Conservation (phyloP, 2,329 filamentous ascomycete species). For the Fusarium haematococcum region DNA sequence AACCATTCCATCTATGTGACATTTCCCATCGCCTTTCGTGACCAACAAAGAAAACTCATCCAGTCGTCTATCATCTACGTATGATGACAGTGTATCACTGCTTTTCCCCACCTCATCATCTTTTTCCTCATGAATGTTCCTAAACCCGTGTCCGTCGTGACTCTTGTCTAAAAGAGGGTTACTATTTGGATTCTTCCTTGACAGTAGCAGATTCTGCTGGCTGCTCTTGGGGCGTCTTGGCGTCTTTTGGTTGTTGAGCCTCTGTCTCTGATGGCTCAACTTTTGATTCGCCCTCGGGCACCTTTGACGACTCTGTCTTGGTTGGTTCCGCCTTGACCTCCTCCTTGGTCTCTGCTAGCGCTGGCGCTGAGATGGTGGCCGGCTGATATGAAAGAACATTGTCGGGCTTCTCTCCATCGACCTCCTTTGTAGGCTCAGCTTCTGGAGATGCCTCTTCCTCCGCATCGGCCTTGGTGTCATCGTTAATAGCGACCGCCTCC, state of each 20-base stretch:
- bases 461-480: conserved; percentile 25
- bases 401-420: background rate
- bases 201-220: background rate
- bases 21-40: conserved; percentile 15
- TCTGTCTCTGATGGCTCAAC: background rate
- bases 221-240: background rate
- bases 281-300: background rate
- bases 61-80: conserved; percentile 23
- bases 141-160: background rate
- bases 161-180: background rate
- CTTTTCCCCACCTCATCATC: background rate
- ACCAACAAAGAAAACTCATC: conserved; percentile 34
- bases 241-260: background rate
- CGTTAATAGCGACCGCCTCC: conserved; percentile 49
- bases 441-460: background rate
- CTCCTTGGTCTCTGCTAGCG: background rate
- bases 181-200: conserved; percentile 14
- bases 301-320: conserved; percentile 10
- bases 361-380: background rate
- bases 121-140: background rate
- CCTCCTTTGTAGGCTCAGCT: background rate
- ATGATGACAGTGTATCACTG: conserved; percentile 9
- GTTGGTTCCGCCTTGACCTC: background rate
- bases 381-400: background rate
- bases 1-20: conserved; percentile 14